Base-by-base conservation (phyloP, 495 filamentous ascomycete species). In the Amorphotheca resinae region DNA sequence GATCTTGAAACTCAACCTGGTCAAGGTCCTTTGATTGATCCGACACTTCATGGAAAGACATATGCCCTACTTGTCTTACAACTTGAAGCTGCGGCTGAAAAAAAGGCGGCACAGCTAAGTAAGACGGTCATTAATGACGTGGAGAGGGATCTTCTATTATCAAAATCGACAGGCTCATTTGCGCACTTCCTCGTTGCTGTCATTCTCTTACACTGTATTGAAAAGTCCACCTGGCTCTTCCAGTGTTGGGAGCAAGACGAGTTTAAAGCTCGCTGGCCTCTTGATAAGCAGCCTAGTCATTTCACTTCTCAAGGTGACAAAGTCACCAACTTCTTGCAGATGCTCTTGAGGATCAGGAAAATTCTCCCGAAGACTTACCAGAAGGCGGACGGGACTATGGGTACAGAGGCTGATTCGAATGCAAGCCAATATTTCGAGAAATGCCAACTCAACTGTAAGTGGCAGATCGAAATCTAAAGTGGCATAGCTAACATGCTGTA, bases 201-300 rank as follows among this genome's bases (percentile, higher is more conserved):
- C 43, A 72, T 91, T 26, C 68, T 89, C 14, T 64, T 91, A 28
- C 83, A 80, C 57, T 86, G 82, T 44, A 73, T 88, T 8, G 85
- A 91, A 61, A 80, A 84, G 56, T 81, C 80, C n/a, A 82, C 77
- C 40, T 88, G 84, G 79, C 69, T 83, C 0, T 87, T 84, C 65
- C 78, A 76, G 25, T 76, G 71, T 0, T 85, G 79, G 78, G 77
- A 82, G 33, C 72, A 79, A 48, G 69, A 76, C 17, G 59, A 67
- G 35, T 57, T 72, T 38, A 57, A 70, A 38, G 52, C 69, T 49
- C 58, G 58, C 47, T 93, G 84, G 83, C 83, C 84, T 1, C 63
- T 93, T 14, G 76, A 82, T 49, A 75, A 76, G 48, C 72, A 73
- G 2, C 80, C 82, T 0, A 64, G 64, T 0, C 69, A 65, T 46